Evolutionary conservation across 2,329 filamentous ascomycete species (phyloP).

Genomic region (Phialophora macrospora): DNA sequence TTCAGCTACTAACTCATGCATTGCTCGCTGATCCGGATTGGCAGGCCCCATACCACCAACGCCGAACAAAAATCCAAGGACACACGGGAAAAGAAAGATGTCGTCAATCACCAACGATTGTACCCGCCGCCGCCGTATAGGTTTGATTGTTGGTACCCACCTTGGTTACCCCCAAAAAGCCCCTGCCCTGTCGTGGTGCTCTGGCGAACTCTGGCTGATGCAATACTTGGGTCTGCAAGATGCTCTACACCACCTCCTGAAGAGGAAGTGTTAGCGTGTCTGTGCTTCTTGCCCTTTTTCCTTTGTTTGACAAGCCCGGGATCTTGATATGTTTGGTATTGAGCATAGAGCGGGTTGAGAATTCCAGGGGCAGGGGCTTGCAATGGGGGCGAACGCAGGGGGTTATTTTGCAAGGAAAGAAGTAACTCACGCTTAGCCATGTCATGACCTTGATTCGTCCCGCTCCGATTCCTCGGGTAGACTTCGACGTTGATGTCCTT

Average conservation of each 20-base stretch:
- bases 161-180: constrained; percentile 83
- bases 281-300: constrained; percentile 99
- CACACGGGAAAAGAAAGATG: constrained; percentile 37
- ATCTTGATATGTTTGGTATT: constrained; percentile 80
- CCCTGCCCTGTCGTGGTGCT: constrained; percentile 84
- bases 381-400: constrained; percentile 78
- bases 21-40: constrained; percentile 30
- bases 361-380: constrained; percentile 80
- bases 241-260: constrained; percentile 99
- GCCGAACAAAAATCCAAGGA: constrained; percentile 38
- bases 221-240: constrained; percentile 99
- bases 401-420: constrained; percentile 89
- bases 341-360: constrained; percentile 87
- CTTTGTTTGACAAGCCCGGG: constrained; percentile 91
- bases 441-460: constrained; percentile 73
- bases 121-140: constrained; percentile 78
- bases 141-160: constrained; percentile 81
- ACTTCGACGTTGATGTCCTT: constrained; percentile 77
- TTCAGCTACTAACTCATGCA: constrained; percentile 38
- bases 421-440: constrained; percentile 98
- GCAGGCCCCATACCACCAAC: constrained; percentile 38
- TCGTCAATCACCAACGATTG: constrained; percentile 66
- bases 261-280: constrained; percentile 99
- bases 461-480: constrained; percentile 72
- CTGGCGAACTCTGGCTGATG: constrained; percentile 96